Base-by-base conservation (phyloP, 106 monocot genomes). In the Iris macrosiphon region DNA sequence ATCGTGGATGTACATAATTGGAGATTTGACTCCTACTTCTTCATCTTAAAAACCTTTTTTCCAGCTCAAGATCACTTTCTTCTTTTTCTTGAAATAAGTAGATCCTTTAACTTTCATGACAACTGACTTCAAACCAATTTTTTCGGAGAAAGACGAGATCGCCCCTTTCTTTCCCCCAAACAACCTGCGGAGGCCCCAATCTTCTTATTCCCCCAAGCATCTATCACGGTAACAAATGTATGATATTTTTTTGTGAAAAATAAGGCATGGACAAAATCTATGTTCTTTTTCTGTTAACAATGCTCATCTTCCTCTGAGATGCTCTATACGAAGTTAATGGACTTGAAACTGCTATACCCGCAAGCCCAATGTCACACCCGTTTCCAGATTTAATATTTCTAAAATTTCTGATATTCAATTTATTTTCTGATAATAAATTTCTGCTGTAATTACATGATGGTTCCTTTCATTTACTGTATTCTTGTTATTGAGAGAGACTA, bases 31-130 rank as follows among this genome's bases (percentile, higher is more conserved):
- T 23, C 69, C 35, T 14, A 61, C 42, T 45, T 52, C 52, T 52
- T 70, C 69, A 19, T 61, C 69, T 61, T 31, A 19, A 44, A 61
- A 70, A 19, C 69, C 69, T 40, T 71, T 55, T 71, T 45, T 71
- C 37, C 45, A 71, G 37, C 53, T 45, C 55, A 56, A 23, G 45
- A 71, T 70, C 52, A 39, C 43, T 46, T 59, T 71, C 32, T 52
- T 71, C 62, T 71, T 71, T 28, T 63, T 71, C 42, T 32, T 47
- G 35, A 71, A 73, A 52, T 23, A 59, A 8, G 25, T 34, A 32
- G 40, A 40, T 32, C 59, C 65, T 51, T 65, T 59, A 40, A 73
- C 65, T 56, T 60, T 65, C 31, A 65, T 61, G n/a, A 74, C 59
- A 10, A 67, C 45, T 2, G 52, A 67, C 16, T 66, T 47, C 11